Conservation (phyloP, 2,329 filamentous ascomycete genomes). For the Tolypocladium capitatum region DNA sequence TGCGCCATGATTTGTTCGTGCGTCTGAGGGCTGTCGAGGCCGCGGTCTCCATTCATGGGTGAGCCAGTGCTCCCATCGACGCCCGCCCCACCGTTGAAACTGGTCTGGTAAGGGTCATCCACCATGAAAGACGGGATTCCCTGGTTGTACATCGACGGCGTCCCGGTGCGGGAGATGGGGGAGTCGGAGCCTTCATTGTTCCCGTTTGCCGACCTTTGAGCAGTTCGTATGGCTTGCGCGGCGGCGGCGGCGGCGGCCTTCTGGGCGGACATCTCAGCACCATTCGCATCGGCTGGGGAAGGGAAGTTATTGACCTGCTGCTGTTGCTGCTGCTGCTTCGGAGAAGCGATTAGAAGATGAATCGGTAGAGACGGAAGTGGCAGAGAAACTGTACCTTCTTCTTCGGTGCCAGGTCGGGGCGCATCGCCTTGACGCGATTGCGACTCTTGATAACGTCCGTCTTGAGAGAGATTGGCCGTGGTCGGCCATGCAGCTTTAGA, state of each 20-base stretch:
- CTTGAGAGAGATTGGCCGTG: conserved; percentile 90
- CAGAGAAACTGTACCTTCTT: conserved; percentile 53
- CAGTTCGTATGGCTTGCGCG: conserved; percentile 38
- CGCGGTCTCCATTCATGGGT: conserved; percentile 44
- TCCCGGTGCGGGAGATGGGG: conserved; percentile 66
- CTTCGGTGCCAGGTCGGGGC: conserved; percentile 64
- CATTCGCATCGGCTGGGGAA: conserved; percentile 36
- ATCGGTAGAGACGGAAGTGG: neutral
- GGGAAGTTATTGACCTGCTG: conserved; percentile 27
- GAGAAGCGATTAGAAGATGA: neutral
- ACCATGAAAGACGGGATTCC: conserved; percentile 72
- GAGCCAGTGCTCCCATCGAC: conserved; percentile 37
- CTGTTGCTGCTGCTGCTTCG: conserved; percentile 16
- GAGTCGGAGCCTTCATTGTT: conserved; percentile 64
- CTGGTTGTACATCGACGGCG: conserved; percentile 61
- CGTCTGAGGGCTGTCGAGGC: conserved; percentile 58
- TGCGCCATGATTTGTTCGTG: conserved; percentile 69
- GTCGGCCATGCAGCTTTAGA: conserved; percentile 86
- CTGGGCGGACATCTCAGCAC: conserved; percentile 40
- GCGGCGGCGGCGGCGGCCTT: conserved; percentile 41
- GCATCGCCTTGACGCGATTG: conserved; percentile 86
- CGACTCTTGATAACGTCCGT: conserved; percentile 99
- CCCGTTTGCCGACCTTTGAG: conserved; percentile 60
- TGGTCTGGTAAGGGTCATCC: conserved; percentile 52
- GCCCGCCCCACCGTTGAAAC: conserved; percentile 20